Percentiles rank a stretch among this genome's conserved stretches.
Evolutionary conservation across 176 grass and related monocot species (phyloP).

Genomic region (Raddia distichophylla): DNA sequence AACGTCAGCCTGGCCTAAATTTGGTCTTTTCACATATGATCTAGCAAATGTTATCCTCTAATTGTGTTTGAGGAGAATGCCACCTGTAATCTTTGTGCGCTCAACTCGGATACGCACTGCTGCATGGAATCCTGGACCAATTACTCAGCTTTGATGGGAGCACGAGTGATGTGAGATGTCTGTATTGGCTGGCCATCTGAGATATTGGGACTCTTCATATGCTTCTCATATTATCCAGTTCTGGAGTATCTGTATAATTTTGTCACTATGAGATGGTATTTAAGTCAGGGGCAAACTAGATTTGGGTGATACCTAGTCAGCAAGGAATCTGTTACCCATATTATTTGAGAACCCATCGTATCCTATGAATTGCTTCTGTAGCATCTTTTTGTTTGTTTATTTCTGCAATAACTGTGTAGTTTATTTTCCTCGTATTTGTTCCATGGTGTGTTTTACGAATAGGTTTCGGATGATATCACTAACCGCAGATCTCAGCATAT

Average conservation of each 20-base stretch:
- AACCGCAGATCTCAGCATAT: slow-evolving; percentile 14
- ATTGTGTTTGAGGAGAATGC: neutral
- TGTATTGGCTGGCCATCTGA: neutral
- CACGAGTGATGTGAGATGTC: neutral
- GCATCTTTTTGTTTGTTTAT: neutral
- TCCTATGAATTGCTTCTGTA: neutral
- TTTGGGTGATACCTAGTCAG: neutral
- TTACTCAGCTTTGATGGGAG: neutral
- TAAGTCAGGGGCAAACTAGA: neutral
- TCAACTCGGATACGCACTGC: neutral
- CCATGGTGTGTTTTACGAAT: neutral
- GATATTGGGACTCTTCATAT: neutral
- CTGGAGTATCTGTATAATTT: neutral
- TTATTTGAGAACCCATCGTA: neutral
- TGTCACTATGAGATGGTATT: neutral
- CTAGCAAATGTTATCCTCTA: neutral
- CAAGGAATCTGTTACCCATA: neutral
- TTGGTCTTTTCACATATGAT: neutral
- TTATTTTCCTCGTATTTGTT: neutral
- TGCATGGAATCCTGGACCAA: neutral
- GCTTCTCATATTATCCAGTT: neutral
- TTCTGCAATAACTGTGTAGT: neutral
- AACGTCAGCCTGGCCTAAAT: neutral
- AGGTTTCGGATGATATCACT: slow-evolving; percentile 6
- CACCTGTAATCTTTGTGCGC: too few relatives aligned